Evolutionary conservation across 2,329 filamentous ascomycete species (phyloP), one percentile per base, ranked within the genome.

Genomic region (Onygenales sp.): DNA sequence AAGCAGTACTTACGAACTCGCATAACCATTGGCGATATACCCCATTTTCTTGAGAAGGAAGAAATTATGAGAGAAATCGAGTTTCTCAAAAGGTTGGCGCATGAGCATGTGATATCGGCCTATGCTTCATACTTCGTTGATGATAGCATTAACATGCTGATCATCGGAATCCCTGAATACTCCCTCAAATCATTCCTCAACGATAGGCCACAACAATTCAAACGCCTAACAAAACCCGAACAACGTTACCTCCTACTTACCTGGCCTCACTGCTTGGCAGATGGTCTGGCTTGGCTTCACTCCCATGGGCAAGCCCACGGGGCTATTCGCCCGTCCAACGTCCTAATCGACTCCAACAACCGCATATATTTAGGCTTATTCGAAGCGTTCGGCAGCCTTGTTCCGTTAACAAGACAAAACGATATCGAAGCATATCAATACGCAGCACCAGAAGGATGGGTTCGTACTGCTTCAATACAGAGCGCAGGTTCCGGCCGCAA

Each of bases 351-450:
- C 55, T 68, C 74, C n/a, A 67, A 74, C 33, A 81, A 79, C 58
- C 68, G 70, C 10, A 78, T 85, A 50, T 78, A 75, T 9, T 76
- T 84, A 39, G 78, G 79, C 48, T 78, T 83, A 54, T 76, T 82
- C 55, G 79, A 79, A 45, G 77, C 73, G 7, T 66, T 83, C 8
- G 73, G 76, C 55, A 78, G 75, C 0, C 75, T 83, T 32, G 74
- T 81, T 39, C 71, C 70, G 49, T 76, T 75, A 45, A 78, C 78
- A 54, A 78, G 74, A 55, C 67, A 71, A 13, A 74, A 79, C 55
- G 76, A 79, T 47, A 75, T 77, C 43, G 81, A 84, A 57, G 68
- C 72, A 7, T 83, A 83, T 62, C 75, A 81, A 44, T 83, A 84
- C 59, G 74, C 75, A 4, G 75, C 81, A 0, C 81, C 81, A 3